Base-by-base conservation (phyloP, 495 filamentous ascomycete species). In the Daldinia vernicosa region DNA sequence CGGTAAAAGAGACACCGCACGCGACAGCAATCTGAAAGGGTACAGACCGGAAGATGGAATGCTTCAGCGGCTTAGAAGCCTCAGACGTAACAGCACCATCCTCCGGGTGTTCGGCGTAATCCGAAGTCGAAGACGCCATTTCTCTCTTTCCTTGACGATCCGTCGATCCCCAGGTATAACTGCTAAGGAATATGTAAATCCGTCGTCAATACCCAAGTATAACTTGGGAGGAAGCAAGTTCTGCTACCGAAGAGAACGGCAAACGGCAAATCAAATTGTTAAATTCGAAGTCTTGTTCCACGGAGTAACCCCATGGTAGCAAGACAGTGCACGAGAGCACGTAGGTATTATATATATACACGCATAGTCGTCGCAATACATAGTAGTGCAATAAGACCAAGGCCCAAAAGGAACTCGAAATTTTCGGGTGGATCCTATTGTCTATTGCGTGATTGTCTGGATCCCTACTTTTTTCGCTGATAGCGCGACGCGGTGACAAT, bases 21-120 rank as follows among this genome's bases (percentile, higher is more conserved):
- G 75, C 76, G 26, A 79, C 71, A 19, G 66, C 57, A 37, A 77
- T 77, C 56, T 79, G 75, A 56, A 79, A 79, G 53, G 75, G 75
- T 1, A 79, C 76, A 24, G 75, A 77, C 26, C 75, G 76, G 64
- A 66, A 69, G 35, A 69, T 27, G 6, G 70, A 69, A 61, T 69
- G 66, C n/a, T 66, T 71, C 14, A 66, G 12, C 37, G 67, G 67
- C 30, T 47, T 17, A 15, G 60, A 51, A 40, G 56, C 17, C 45
- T 26, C 54, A 27, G 60, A 8, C 9, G 11, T 51, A 40, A 47
- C 27, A 19, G 27, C 47, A 4, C 53, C 53, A 54, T 56, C 67
- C 12, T 60, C 61, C 8, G 61, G 15, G 28, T 15, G 2, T 28
- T 63, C 60, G 52, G 50, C 40, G 15, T 54, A 26, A 39, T 70